phyloP scores from a whole-genome alignment of 441 rosid species.

The Bocquillonia castaneifolia region DNA sequence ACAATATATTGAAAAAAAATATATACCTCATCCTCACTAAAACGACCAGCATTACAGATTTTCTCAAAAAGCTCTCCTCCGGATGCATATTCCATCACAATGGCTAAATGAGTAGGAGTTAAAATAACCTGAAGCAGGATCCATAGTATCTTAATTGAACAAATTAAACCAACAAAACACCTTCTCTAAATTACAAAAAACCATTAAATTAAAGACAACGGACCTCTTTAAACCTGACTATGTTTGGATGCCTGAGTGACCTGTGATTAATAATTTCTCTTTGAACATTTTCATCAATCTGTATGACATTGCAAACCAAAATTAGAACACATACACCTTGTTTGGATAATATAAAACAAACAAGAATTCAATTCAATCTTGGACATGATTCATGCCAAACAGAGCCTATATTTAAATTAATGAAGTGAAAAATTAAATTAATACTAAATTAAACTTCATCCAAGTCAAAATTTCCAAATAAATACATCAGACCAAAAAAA shows the following conservation, averaged over 20 bases:
- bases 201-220: conserved; percentile 2
- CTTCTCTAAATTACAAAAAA: neutral
- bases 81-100: conserved; percentile 97
- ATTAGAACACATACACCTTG: too few species aligned
- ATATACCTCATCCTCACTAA: conserved; percentile 89
- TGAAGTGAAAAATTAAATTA: neutral
- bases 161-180: neutral
- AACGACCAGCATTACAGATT: conserved; percentile 86
- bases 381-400: neutral
- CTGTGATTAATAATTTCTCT: conserved; percentile 96
- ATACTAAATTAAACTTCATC: too few species aligned
- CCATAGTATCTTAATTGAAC: neutral
- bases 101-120: conserved; percentile 94
- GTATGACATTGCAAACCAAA: conserved; percentile 20
- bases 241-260: conserved; percentile 87
- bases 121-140: conserved; percentile 56
- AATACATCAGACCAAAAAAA: conserved; percentile 5
- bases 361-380: neutral
- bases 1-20: neutral
- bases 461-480: neutral
- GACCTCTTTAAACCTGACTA: conserved; percentile 95
- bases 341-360: too few species aligned
- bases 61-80: conserved; percentile 98
- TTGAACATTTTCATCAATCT: conserved; percentile 94
- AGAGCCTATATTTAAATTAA: neutral